Evolutionary conservation across 208 protist species (phyloP).

Genomic region (Herpetomonas samuelpessoai): DNA sequence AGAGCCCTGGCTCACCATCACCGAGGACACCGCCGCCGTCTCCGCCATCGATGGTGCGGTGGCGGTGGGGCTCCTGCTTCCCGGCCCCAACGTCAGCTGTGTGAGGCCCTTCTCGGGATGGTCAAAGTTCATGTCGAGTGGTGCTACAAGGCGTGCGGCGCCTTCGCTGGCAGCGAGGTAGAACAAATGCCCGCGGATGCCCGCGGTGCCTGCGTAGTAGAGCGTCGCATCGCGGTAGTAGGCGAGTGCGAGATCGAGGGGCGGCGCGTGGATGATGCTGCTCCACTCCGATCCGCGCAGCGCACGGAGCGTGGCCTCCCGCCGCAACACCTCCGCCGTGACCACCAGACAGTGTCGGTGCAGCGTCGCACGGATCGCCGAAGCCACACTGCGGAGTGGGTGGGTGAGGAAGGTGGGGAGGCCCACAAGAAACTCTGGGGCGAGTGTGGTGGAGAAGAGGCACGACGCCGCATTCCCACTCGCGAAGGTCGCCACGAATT

Average conservation of each 20-base stretch:
- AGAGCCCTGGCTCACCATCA: too few species aligned
- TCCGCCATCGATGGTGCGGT: conserved; percentile 8
- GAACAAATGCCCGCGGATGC: conserved; percentile 48
- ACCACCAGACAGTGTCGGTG: conserved; percentile 49
- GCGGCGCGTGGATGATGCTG: conserved; percentile 27
- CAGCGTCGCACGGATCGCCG: conserved; percentile 46
- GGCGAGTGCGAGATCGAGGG: conserved; percentile 45
- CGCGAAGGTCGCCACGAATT: conserved; percentile 51
- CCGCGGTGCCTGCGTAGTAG: conserved; percentile 47
- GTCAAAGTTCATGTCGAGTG: conserved; percentile 32
- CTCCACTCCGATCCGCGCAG: too few species aligned
- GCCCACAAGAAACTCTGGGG: conserved; percentile 54
- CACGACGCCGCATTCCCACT: conserved; percentile 24
- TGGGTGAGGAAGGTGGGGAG: conserved; percentile 46
- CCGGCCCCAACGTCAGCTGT: neutral
- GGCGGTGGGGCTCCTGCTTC: conserved; percentile 2
- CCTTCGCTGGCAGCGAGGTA: conserved; percentile 18
- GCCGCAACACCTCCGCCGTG: conserved; percentile 31
- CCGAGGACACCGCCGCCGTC: too few species aligned
- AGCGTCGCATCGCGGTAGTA: conserved; percentile 62
- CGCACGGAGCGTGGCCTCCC: conserved; percentile 4
- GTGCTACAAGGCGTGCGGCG: conserved; percentile 10
- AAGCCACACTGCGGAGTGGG: conserved; percentile 36
- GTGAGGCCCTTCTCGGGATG: too few species aligned
- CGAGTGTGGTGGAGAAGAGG: conserved; percentile 44